Evolutionary conservation across 2,329 filamentous ascomycete genomes (phyloP).

Genomic region (Aspergillus chevalieri): DNA sequence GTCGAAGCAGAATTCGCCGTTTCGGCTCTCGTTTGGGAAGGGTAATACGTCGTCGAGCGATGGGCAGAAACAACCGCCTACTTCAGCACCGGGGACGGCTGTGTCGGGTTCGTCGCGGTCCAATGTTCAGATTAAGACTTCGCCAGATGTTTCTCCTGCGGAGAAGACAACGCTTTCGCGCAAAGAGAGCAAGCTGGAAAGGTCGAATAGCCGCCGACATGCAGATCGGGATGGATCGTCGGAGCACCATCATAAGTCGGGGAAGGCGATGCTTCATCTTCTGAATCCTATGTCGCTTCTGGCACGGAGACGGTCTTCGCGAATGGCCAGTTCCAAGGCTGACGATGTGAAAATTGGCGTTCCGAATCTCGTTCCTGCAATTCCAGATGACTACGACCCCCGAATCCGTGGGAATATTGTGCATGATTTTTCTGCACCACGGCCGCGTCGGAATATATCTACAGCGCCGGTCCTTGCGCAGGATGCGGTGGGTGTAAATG

Average conservation of each 20-base stretch:
- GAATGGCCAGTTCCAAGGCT: conserved; percentile 41
- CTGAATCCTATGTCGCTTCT: conserved; percentile 58
- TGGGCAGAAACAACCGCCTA: conserved; percentile 23
- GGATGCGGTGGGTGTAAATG: conserved; percentile 10
- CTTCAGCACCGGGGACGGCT: conserved; percentile 17
- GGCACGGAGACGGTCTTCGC: conserved; percentile 51
- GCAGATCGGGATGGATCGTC: conserved; percentile 22
- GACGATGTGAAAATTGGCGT: conserved; percentile 49
- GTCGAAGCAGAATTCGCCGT: conserved; percentile 30
- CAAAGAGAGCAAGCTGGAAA: conserved; percentile 22
- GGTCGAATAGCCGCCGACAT: conserved; percentile 15
- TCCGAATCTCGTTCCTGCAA: conserved; percentile 44
- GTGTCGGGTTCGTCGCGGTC: conserved; percentile 18
- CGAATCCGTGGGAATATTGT: conserved; percentile 58
- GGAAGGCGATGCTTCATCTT: conserved; percentile 50
- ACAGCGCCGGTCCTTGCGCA: conserved; percentile 13
- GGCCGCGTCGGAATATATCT: conserved; percentile 39
- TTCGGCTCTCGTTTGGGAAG: conserved; percentile 31
- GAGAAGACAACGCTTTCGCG: conserved; percentile 18
- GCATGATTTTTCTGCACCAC: conserved; percentile 60
- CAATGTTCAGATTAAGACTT: conserved; percentile 15
- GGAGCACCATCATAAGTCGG: conserved; percentile 29
- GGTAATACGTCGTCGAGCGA: conserved; percentile 20
- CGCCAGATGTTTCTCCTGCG: conserved; percentile 20
- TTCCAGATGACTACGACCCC: conserved; percentile 58